A percentile compares a stretch with the other conserved stretches of the same genome.
Evolutionary conservation across 345 rosid genomes (phyloP).

Genomic region (Eutrema heterophyllum): DNA sequence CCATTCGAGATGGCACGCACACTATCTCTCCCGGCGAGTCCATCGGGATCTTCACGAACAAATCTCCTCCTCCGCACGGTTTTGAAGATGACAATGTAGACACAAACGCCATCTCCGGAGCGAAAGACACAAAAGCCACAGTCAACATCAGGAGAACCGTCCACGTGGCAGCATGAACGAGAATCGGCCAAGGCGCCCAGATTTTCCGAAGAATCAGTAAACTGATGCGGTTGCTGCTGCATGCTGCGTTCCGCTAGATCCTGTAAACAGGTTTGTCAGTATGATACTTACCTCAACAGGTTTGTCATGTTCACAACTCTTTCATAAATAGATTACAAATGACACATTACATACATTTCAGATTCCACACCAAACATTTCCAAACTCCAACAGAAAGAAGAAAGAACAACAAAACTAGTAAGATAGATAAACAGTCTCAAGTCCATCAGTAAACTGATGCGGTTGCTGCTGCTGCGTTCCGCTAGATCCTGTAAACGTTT

Average conservation of each 20-base stretch:
- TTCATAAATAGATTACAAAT: too few species aligned
- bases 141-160: slow-evolving; percentile 17
- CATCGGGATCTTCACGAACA: slow-evolving; percentile 22
- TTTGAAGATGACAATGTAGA: slow-evolving; percentile 7
- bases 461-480: slow-evolving; percentile 37
- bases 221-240: too few species aligned
- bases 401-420: slow-evolving; percentile 27
- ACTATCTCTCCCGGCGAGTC: slow-evolving; percentile 19
- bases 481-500: slow-evolving; percentile 49
- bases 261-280: too few species aligned
- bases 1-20: neutral
- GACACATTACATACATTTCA: too few species aligned
- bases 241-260: too few species aligned
- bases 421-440: slow-evolving; percentile 61
- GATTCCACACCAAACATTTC: slow-evolving; percentile 16
- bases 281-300: too few species aligned
- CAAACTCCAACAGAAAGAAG: neutral
- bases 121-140: slow-evolving; percentile 16
- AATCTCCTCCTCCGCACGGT: neutral
- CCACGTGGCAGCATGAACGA: slow-evolving; percentile 7
- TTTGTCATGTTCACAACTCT: too few species aligned
- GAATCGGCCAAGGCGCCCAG: neutral
- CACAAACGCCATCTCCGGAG: slow-evolving; percentile 25
- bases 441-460: slow-evolving; percentile 54
- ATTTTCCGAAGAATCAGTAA: neutral